Percentiles rank a stretch among this genome's conserved stretches.
Evolutionary conservation across 163 green algal species (phyloP).

Genomic region (Volvox carteri): DNA sequence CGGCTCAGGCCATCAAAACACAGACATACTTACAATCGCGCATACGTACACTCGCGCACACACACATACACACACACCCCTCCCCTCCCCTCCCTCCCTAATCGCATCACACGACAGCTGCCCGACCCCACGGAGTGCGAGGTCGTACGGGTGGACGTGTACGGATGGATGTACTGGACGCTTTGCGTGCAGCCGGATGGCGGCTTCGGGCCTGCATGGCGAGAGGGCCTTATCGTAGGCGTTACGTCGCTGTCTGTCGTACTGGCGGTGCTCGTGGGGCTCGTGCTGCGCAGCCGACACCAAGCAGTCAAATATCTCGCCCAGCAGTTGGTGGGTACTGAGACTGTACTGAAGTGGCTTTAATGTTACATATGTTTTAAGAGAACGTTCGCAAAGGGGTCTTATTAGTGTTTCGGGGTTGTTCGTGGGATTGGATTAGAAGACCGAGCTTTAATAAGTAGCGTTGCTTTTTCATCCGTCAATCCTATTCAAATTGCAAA

Average conservation of each 20-base stretch:
- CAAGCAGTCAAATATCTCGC: constrained; percentile 15
- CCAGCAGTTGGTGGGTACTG: constrained; percentile 36
- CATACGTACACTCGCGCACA: too few species aligned
- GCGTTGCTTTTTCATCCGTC: too few species aligned
- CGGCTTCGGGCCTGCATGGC: constrained; percentile 31
- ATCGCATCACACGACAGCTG: background rate
- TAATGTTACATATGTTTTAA: too few species aligned
- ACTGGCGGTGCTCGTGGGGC: constrained; percentile 26
- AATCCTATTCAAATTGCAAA: too few species aligned
- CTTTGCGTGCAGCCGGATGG: constrained; percentile 32
- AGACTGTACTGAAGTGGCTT: too few species aligned
- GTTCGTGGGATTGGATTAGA: too few species aligned
- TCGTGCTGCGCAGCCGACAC: constrained; percentile 53
- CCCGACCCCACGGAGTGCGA: constrained; percentile 7
- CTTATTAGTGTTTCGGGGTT: too few species aligned
- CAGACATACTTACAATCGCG: too few species aligned
- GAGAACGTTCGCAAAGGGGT: too few species aligned
- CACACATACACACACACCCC: too few species aligned
- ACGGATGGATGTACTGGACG: constrained; percentile 37
- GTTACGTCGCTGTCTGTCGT: constrained; percentile 49
- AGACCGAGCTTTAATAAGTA: too few species aligned
- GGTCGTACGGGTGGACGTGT: constrained; percentile 10
- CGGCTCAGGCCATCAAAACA: too few species aligned
- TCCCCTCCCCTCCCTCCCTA: background rate
- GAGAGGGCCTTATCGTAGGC: constrained; percentile 45